These are phyloP conservation scores for Rosa hybrid DNA, from an alignment of 331 rosid genomes.

Conservation along the genomic window DNA sequence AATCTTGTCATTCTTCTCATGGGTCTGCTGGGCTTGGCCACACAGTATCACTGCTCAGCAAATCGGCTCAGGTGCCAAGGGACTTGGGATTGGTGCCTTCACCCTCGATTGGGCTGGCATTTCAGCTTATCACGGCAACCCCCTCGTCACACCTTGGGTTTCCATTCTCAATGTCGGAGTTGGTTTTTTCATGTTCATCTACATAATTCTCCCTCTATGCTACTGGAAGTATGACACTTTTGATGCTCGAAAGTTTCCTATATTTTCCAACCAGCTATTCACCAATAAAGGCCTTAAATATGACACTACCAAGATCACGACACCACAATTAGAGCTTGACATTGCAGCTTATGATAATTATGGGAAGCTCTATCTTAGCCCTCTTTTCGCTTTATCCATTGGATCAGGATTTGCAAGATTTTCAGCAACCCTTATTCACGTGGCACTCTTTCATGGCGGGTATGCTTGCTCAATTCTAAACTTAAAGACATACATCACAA, in stretches of 20 bases:
- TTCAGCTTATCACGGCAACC: slow-evolving; percentile 96
- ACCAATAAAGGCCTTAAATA: slow-evolving; percentile 63
- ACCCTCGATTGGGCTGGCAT: slow-evolving; percentile 97
- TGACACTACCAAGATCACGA: slow-evolving; percentile 81
- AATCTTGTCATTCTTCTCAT: slow-evolving; percentile 86
- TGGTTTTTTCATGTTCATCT: slow-evolving; percentile 91
- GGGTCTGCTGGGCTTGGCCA: slow-evolving; percentile 99
- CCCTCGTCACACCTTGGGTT: slow-evolving; percentile 86
- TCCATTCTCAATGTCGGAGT: slow-evolving; percentile 85
- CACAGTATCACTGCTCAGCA: slow-evolving; percentile 91
- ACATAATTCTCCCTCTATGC: slow-evolving; percentile 83
- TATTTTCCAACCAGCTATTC: slow-evolving; percentile 83
- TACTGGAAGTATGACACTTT: slow-evolving; percentile 95
- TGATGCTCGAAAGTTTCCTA: slow-evolving; percentile 86
- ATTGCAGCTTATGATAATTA: slow-evolving; percentile 70
- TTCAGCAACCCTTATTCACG: slow-evolving; percentile 92
- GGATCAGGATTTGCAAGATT: slow-evolving; percentile 99
- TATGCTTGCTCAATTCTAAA: slow-evolving; percentile 24
- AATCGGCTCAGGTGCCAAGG: slow-evolving; percentile 83
- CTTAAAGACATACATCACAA: not conserved
- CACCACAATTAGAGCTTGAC: slow-evolving; percentile 65
- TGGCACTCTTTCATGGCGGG: slow-evolving; percentile 91
- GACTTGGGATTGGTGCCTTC: slow-evolving; percentile 93
- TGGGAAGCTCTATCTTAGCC: slow-evolving; percentile 94
- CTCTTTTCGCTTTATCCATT: slow-evolving; percentile 92